Evolutionary conservation across 2,329 filamentous ascomycete species (phyloP).

Genomic region (Penicillium sp.): DNA sequence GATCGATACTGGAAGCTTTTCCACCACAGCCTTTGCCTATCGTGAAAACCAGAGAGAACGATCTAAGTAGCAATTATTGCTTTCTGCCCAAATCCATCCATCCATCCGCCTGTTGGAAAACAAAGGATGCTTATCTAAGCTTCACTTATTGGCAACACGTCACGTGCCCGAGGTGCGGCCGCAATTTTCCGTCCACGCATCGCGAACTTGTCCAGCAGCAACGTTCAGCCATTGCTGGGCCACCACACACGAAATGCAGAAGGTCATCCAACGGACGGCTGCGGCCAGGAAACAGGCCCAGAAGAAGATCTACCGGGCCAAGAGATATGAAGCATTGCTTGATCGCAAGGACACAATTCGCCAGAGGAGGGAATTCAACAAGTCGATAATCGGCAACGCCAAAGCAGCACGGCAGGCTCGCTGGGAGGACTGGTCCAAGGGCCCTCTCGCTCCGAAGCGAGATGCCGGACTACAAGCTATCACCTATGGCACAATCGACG

Average conservation of each 20-base stretch:
- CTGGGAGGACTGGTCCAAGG: constrained; percentile 72
- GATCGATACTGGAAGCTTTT: background rate
- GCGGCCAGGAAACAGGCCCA: constrained; percentile 62
- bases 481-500: constrained; percentile 55
- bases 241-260: constrained; percentile 57
- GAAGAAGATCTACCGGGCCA: constrained; percentile 43
- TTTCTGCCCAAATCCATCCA: background rate
- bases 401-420: constrained; percentile 53
- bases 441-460: constrained; percentile 70
- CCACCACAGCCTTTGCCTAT: background rate
- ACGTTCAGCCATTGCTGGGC: constrained; percentile 31
- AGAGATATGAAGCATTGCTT: constrained; percentile 39
- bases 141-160: background rate
- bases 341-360: constrained; percentile 31
- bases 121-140: background rate
- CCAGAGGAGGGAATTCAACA: constrained; percentile 30
- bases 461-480: constrained; percentile 59
- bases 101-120: no score
- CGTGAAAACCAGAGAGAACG: background rate
- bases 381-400: constrained; percentile 36
- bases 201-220: constrained; percentile 18
- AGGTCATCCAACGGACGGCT: constrained; percentile 61
- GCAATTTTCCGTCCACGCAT: constrained; percentile 26
- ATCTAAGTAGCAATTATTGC: background rate
- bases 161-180: constrained; percentile 20